Base-by-base conservation (phyloP, 2,329 filamentous ascomycete genomes). In the Sporothrix sp. region DNA sequence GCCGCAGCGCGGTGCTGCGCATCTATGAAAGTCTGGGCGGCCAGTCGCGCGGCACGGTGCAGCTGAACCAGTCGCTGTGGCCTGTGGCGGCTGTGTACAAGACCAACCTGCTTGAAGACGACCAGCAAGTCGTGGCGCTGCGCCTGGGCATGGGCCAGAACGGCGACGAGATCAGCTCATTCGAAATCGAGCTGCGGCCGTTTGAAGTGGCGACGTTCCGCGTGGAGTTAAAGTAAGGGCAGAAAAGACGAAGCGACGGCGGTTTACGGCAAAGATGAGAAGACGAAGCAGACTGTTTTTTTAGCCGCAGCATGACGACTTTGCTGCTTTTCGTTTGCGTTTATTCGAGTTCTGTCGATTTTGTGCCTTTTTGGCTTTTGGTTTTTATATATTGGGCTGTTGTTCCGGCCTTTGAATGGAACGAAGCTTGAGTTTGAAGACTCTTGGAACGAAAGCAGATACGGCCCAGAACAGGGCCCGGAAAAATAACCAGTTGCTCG, bases 21-120 rank as follows among this genome's bases (percentile, higher is more conserved):
- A 74, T 96, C 18, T 98, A 94, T 63, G 93, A 98, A 64, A 84
- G 84, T 54, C 70, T 97, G 37, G 93, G 93, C 40, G 93, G 93
- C 0, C 84, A 80, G 60, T 82, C 81, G 55, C 79, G 82, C 55
- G 90, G 85, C 2, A 79, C 72, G 1, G 48, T 58, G 14, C 20
- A 33, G 9, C 25, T 56, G 2, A 79, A 96, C 60, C 68, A 73
- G 39, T 84, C 84, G 44, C 74, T 68, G 8, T 77, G 91, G 65
- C 71, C 81, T 23, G 80, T 96, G 25, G 84, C 82, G 71, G 82
- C 79, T 59, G 88, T 85, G 28, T 84, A 75, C 68, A 95, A 88
- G 75, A 83, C 82, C 37, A 97, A 95, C 67, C 65, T 94, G 55
- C 70, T 98, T 28, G 93, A 98, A 65, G 93, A 98, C 65, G 85